Conservation (phyloP, 129 eudicot genomes). For the Pulicaria dysenterica region DNA sequence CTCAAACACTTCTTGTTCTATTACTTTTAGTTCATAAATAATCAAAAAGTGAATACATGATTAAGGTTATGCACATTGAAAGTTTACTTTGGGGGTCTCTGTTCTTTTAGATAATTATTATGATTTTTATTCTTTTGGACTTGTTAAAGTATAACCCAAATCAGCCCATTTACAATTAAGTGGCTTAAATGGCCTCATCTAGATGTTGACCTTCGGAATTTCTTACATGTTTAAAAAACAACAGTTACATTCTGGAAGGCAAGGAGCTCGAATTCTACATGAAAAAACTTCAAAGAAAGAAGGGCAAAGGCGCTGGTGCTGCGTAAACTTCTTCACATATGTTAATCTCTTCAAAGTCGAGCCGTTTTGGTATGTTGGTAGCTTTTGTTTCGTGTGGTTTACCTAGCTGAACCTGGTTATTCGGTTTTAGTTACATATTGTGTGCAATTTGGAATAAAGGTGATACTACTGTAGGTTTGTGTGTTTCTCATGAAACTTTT, state of each 20-base stretch:
- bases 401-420: neutral
- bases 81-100: too few relatives aligned
- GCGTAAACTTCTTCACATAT: conserved; percentile 28
- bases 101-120: too few relatives aligned
- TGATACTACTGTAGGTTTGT: neutral
- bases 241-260: conserved; percentile 85
- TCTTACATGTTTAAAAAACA: neutral
- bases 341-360: neutral
- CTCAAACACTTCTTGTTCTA: too few relatives aligned
- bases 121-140: too few relatives aligned
- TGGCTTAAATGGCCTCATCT: neutral
- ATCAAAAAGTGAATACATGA: too few relatives aligned
- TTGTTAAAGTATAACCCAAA: too few relatives aligned
- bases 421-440: neutral
- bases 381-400: conserved; percentile 2
- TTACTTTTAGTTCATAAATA: too few relatives aligned
- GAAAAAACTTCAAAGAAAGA: conserved; percentile 87
- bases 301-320: conserved; percentile 62
- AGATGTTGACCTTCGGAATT: neutral
- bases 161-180: too few relatives aligned
- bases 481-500: too few relatives aligned
- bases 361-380: conserved; percentile 10
- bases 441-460: conserved; percentile 5
- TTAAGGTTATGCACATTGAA: too few relatives aligned
- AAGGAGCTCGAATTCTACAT: conserved; percentile 83